Base-by-base conservation (phyloP, 441 rosid species). In the Pelargonium australe region DNA sequence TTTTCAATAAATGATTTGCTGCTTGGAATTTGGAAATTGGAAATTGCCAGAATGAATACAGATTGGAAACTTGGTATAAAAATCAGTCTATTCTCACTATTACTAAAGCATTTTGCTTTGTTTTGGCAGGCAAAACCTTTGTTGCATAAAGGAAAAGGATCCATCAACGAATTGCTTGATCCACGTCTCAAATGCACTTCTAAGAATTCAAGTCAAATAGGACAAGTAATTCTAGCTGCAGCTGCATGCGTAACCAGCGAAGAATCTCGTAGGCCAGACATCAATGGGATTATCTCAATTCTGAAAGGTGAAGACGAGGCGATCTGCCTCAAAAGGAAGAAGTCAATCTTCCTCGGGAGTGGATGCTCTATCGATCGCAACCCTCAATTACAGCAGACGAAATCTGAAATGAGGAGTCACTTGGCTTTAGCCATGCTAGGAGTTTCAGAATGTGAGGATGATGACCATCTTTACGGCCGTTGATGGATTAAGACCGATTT, bases 351-450 rank as follows among this genome's bases (percentile, higher is more conserved):
- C 79, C 80, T 83, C 0, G 89, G 93, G 65, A 84, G 61, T n/a
- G 66, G 69, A 12, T 45, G 67, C 43, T 13, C 87, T 23, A 77
- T 86, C 5, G 95, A 91, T 65, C 68, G 90, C 69, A 87, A 82
- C 69, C 79, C 89, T 65, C 91, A 84, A 61, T 47, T 84, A 64
- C 97, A 88, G 40, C 91, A 75, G 61, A 83, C 92, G 1, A 91
- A 87, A 73, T 84, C 79, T 3, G 99, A 91, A 84, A 87, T 90
- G 92, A 90, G 73, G 43, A 80, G 89, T 77, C 97, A 95, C 81
- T 79, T 91, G 66, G 97, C 92, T 71, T 74, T 95, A 73, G 97
- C 97, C 5, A 94, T 95, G 97, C 85, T 88, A 7, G 99, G 99
- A 76, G 97, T 91, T 78, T 74, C 95, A 0, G 97, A 91, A 49